phyloP scores from a whole-genome alignment of 2,329 filamentous ascomycete species.

The Alternaria rosae region DNA sequence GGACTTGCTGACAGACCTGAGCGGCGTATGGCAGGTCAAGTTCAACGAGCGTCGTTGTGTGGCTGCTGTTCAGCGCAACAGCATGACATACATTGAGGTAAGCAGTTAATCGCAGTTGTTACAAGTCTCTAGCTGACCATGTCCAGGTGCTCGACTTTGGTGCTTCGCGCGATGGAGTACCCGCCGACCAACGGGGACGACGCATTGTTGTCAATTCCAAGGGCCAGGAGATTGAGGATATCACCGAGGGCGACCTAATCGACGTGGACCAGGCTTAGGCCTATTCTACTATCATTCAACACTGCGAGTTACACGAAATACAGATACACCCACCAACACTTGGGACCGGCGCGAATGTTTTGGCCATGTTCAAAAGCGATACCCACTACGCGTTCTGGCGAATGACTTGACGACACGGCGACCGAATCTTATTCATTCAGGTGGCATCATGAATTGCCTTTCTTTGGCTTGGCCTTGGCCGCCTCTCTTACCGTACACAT shows the following conservation, averaged over 20 bases:
- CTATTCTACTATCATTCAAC: not conserved
- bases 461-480: conserved; percentile 3
- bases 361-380: conserved; percentile 40
- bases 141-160: conserved; percentile 94
- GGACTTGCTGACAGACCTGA: conserved; percentile 90
- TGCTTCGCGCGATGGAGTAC: conserved; percentile 85
- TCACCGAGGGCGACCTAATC: conserved; percentile 41
- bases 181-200: conserved; percentile 77
- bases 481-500: conserved; percentile 9
- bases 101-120: not conserved
- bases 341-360: conserved; percentile 27
- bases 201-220: conserved; percentile 67
- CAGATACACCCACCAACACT: conserved; percentile 5
- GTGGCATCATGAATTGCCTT: conserved; percentile 5
- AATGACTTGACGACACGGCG: conserved; percentile 23
- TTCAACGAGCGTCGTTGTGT: conserved; percentile 96
- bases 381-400: conserved; percentile 34
- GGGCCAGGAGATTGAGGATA: conserved; percentile 48
- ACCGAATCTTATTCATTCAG: conserved; percentile 12
- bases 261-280: conserved; percentile 36
- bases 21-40: conserved; percentile 98
- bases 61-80: conserved; percentile 91
- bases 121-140: conserved; percentile 30
- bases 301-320: not conserved
- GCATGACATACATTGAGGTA: conserved; percentile 91